Percentiles rank a stretch among this genome's conserved stretches.
Evolutionary conservation across 2,329 filamentous ascomycete genomes (phyloP).

Genomic region (Pezicula neosporulosa): DNA sequence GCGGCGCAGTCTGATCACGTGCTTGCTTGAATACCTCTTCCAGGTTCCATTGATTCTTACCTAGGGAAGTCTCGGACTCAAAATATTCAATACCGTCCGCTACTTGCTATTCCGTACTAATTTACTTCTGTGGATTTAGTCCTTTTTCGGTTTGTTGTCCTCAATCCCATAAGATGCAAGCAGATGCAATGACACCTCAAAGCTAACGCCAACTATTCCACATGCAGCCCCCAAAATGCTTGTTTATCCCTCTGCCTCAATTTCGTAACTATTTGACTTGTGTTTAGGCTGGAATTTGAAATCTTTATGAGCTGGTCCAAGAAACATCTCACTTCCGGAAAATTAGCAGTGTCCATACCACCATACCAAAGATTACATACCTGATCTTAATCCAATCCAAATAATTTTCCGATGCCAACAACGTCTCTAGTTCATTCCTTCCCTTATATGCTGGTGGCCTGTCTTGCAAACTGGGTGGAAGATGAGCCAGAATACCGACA

Average conservation of each 20-base stretch:
- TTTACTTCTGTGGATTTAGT: too few relatives aligned
- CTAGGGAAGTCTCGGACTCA: too few relatives aligned
- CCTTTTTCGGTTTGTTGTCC: too few relatives aligned
- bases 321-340: conserved; percentile 81
- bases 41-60: too few relatives aligned
- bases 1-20: too few relatives aligned
- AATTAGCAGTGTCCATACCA: conserved; percentile 5
- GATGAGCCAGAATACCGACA: conserved; percentile 78
- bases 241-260: conserved; percentile 66
- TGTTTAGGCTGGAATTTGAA: conserved; percentile 98
- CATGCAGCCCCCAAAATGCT: background rate
- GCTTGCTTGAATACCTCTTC: too few relatives aligned
- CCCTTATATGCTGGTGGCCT: conserved; percentile 80
- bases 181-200: too few relatives aligned
- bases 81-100: too few relatives aligned
- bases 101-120: too few relatives aligned
- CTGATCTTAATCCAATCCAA: conserved; percentile 99
- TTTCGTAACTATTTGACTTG: conserved; percentile 88
- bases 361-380: conserved; percentile 47
- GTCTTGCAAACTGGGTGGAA: conserved; percentile 87
- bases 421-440: conserved; percentile 87
- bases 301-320: conserved; percentile 82
- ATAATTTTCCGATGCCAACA: conserved; percentile 87
- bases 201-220: too few relatives aligned
- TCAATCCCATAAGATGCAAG: too few relatives aligned